Percentiles rank a stretch among this genome's conserved stretches.
Conservation (phyloP, 2,329 filamentous ascomycete species). For the Aspergillus persii region DNA sequence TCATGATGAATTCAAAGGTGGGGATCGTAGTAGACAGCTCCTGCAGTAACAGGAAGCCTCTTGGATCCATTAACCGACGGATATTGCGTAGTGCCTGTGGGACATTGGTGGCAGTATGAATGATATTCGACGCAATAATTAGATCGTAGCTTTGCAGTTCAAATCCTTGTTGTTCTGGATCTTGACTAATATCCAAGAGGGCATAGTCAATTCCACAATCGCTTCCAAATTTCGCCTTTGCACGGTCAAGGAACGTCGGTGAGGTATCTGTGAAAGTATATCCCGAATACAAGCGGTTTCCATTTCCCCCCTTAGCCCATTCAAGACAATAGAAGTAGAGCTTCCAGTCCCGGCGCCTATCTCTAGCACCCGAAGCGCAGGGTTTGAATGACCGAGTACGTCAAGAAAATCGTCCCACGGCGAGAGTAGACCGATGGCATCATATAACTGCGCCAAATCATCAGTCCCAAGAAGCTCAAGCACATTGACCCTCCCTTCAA, state of each 20-base stretch:
- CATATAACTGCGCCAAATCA: conserved; percentile 17
- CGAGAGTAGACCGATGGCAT: no score
- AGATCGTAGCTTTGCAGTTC: conserved; percentile 29
- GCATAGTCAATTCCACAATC: conserved; percentile 29
- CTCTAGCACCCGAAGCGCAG: conserved; percentile 23
- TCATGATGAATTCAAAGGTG: conserved; percentile 30
- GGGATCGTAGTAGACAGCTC: no score
- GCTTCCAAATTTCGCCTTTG: conserved; percentile 20
- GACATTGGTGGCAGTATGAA: conserved; percentile 26
- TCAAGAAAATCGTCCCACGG: conserved; percentile 8
- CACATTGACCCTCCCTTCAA: no score
- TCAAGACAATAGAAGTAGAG: conserved; percentile 20
- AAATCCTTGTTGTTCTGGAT: conserved; percentile 31
- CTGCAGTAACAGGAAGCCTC: no score
- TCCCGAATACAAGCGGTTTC: conserved; percentile 15
- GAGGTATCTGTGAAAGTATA: conserved; percentile 34
- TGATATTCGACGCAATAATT: conserved; percentile 34
- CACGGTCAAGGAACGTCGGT: conserved; percentile 26
- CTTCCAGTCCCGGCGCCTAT: conserved; percentile 31
- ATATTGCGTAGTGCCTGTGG: conserved; percentile 29
- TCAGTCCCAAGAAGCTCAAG: no score
- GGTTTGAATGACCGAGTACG: conserved; percentile 24
- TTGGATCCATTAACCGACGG: no score
- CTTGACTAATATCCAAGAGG: conserved; percentile 30
- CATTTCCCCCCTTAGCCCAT: not conserved